Base-by-base conservation (phyloP, 1,139 yeast genomes). In the Neolecta irregularis region DNA sequence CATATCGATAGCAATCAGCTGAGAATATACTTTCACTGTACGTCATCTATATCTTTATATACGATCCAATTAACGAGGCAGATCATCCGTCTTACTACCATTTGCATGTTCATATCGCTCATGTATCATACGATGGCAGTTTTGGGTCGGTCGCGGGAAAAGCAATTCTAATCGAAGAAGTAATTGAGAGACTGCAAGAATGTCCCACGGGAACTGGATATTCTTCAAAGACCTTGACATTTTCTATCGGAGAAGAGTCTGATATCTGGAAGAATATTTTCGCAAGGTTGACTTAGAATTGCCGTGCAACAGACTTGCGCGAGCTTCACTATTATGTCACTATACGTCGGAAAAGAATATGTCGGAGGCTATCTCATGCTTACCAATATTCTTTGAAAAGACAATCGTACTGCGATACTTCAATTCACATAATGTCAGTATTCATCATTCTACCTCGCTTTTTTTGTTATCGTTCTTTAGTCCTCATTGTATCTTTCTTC, bases 1-100 rank as follows among this genome's bases (percentile, higher is more conserved):
- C 51, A 62, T 21, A 60, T 67, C 32, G 50, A 47, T 0, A 46
- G 50, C 1, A 72, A 72, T 48, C 67, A 73, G 45, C 54, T 85
- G 46, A 67, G 92, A 42, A 54, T 81, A 1, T 85, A 76, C 51
- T 65, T 83, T 35, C 96, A 83, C 53, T 83, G 45, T 40, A 34
- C 19, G 44, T 34, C 21, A 21, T 4, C 15, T 36, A 6, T 19
- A 23, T 11, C 13, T 24, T 28, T 5, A 35, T 16, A 15, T 12
- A 20, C 18, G 20, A 24, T 4, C 37, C 8, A 29, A 8, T n/a
- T 22, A 21, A 30, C 31, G 17, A 21, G 30, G 24, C 36, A 40
- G 42, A 88, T 54, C 96, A 85, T 44, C 99, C 99, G 0, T 79
- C 94, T 0, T 88, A 88, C 53, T 88, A 88, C 51, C 96, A 88